phyloP scores from a whole-genome alignment of 2,329 filamentous ascomycete species.

The Diplodia seriata region DNA sequence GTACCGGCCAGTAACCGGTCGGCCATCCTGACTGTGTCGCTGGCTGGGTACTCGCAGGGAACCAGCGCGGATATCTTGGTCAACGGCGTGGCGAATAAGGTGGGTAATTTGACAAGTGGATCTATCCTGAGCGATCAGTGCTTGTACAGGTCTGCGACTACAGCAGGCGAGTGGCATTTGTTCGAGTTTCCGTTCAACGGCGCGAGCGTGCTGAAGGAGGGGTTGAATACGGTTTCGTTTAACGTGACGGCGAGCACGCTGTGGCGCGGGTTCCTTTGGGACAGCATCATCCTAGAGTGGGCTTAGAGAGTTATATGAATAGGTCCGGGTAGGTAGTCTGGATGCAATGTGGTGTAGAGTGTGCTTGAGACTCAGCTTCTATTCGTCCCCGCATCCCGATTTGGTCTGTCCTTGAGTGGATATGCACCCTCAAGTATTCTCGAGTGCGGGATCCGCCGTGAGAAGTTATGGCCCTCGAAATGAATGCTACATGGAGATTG shows the following conservation, averaged over 20 bases:
- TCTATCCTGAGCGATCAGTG: constrained; percentile 54
- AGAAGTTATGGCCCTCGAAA: neutral
- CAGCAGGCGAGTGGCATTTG: constrained; percentile 57
- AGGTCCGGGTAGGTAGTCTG: neutral
- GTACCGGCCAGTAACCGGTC: constrained; percentile 38
- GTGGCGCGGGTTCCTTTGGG: constrained; percentile 55
- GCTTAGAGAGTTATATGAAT: neutral
- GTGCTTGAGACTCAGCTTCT: neutral
- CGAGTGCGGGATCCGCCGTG: neutral
- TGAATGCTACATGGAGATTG: neutral
- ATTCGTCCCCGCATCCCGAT: neutral
- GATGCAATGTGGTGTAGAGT: neutral
- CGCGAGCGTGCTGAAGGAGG: constrained; percentile 41
- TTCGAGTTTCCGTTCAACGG: constrained; percentile 51
- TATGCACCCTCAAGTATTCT: neutral
- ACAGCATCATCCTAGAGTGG: constrained; percentile 50
- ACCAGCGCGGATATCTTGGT: constrained; percentile 51
- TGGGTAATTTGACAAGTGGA: constrained; percentile 52
- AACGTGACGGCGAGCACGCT: constrained; percentile 45
- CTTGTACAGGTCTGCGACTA: constrained; percentile 57
- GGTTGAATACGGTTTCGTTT: constrained; percentile 49
- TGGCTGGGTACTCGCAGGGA: constrained; percentile 56
- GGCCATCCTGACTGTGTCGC: constrained; percentile 52
- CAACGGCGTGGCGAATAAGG: constrained; percentile 44
- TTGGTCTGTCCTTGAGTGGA: neutral